Percentiles rank a stretch among this genome's conserved stretches.
phyloP scores from a whole-genome alignment of 2,329 filamentous ascomycete genomes.

The Sporothrix brunneoviolacea region DNA sequence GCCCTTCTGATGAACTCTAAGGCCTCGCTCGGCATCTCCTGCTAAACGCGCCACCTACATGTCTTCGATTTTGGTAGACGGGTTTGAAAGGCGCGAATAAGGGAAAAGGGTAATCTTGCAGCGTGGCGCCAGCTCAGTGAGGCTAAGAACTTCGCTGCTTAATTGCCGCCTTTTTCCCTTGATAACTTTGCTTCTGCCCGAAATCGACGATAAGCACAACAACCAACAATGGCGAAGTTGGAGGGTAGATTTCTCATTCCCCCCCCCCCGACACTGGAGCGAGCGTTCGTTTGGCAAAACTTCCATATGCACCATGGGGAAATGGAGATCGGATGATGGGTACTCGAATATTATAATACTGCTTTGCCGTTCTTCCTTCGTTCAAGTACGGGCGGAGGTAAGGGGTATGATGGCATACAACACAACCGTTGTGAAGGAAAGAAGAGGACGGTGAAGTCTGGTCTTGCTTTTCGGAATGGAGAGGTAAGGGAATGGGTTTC shows the following conservation, averaged over 20 bases:
- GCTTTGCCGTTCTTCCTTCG: background rate
- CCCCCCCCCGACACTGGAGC: no score
- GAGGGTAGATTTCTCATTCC: background rate
- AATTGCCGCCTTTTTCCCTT: no score
- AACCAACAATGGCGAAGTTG: background rate
- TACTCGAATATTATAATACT: slow-evolving; percentile 13
- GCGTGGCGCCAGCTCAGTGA: no score
- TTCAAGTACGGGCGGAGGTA: background rate
- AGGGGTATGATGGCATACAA: background rate
- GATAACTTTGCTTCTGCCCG: no score
- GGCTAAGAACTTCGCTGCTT: no score
- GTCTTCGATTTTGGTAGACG: slow-evolving; percentile 16
- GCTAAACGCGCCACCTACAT: slow-evolving; percentile 37
- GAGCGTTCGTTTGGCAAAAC: background rate
- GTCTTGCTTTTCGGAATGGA: background rate
- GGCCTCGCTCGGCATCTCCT: slow-evolving; percentile 57
- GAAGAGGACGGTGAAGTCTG: background rate
- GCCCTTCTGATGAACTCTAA: slow-evolving; percentile 99
- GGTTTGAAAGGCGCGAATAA: no score
- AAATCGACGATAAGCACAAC: background rate
- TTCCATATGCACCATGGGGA: background rate
- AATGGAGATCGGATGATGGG: slow-evolving; percentile 1
- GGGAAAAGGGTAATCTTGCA: no score
- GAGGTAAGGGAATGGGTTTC: slow-evolving; percentile 10
- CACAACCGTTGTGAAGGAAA: background rate